Base-by-base conservation (phyloP, 2,329 filamentous ascomycete species). In the Claviceps capensis region DNA sequence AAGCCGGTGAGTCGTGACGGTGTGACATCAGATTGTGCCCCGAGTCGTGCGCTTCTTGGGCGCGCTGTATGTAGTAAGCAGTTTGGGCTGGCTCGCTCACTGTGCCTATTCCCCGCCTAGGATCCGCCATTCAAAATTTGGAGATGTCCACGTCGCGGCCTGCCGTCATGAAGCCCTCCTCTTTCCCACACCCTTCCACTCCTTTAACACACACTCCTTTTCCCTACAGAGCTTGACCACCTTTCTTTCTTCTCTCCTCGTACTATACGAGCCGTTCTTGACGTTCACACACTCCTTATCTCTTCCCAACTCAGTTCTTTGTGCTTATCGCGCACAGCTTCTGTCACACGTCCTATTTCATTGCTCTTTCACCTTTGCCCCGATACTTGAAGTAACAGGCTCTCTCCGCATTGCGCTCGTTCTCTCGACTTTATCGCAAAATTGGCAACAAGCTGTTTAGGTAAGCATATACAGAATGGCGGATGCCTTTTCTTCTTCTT, bases 261-360 rank as follows among this genome's bases (percentile, higher is more conserved):
- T 38, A 13, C 34, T 38, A 49, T 49, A 40, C 23, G 48, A 48
- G 34, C 17, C 17, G 9, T 37, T 26, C 16, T 48, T 46, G 42
- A 13, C 34, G 34, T 38, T 17, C 42, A 34, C 47, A 53, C 51
- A 11, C 45, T 51, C 48, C n/a, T 51, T 48, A n/a, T 34, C 23
- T 14, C n/a, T 14, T 3, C 16, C 17, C 23, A 17, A 16, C 44
- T 17, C 48, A 23, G 30, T 30, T 40, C 26, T 43, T 48, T 51
- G 44, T 48, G 48, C 52, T 53, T 45, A 22, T 53, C 48, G 45
- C 19, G 19, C 41, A 36, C 6, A 40, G 30, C 34, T 5, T 36
- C 23, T 40, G 44, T 14, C 19, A 11, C 34, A 49, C 49, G 48
- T 36, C 43, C 16, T 3, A 41, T 45, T 26, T 42, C 22, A 9